Percentiles rank a stretch among this genome's conserved stretches.
Evolutionary conservation across 2,329 filamentous ascomycete genomes (phyloP).

Genomic region (Chalaropsis thielavioides): DNA sequence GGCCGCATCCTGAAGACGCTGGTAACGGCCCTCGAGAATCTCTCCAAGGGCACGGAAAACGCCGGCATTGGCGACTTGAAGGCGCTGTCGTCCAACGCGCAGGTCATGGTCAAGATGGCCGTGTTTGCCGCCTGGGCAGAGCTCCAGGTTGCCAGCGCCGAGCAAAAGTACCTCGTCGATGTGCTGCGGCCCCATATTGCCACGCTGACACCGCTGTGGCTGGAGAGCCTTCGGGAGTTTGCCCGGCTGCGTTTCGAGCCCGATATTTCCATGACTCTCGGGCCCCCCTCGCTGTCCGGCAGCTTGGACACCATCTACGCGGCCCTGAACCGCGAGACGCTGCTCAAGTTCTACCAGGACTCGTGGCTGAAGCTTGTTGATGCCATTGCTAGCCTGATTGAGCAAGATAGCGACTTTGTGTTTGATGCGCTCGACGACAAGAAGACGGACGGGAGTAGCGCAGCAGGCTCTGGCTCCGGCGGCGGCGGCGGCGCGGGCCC

Average conservation of each 20-base stretch:
- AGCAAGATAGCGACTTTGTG: slow-evolving; percentile 94
- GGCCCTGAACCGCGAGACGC: slow-evolving; percentile 81
- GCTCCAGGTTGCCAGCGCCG: slow-evolving; percentile 83
- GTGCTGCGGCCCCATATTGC: slow-evolving; percentile 85
- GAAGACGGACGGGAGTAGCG: slow-evolving; percentile 41
- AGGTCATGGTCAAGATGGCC: slow-evolving; percentile 97
- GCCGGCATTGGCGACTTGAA: slow-evolving; percentile 85
- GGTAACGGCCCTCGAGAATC: slow-evolving; percentile 81
- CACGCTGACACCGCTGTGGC: slow-evolving; percentile 80
- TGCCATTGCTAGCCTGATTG: slow-evolving; percentile 91
- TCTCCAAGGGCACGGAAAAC: slow-evolving; percentile 39
- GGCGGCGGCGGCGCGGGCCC: background rate
- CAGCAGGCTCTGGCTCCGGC: background rate
- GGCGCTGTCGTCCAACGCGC: slow-evolving; percentile 84
- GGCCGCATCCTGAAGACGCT: slow-evolving; percentile 90
- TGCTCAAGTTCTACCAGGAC: slow-evolving; percentile 91
- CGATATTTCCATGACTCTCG: slow-evolving; percentile 83
- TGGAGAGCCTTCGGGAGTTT: slow-evolving; percentile 85
- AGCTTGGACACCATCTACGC: slow-evolving; percentile 91
- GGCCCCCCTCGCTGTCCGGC: slow-evolving; percentile 64
- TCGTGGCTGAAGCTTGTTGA: slow-evolving; percentile 94
- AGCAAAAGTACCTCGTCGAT: slow-evolving; percentile 77
- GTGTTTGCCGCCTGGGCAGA: slow-evolving; percentile 97
- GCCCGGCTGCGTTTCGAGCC: slow-evolving; percentile 88
- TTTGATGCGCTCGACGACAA: slow-evolving; percentile 94